phyloP scores from a whole-genome alignment of 1,284 basidiomycete species.

The Erythrobasidium hasegawianum region DNA sequence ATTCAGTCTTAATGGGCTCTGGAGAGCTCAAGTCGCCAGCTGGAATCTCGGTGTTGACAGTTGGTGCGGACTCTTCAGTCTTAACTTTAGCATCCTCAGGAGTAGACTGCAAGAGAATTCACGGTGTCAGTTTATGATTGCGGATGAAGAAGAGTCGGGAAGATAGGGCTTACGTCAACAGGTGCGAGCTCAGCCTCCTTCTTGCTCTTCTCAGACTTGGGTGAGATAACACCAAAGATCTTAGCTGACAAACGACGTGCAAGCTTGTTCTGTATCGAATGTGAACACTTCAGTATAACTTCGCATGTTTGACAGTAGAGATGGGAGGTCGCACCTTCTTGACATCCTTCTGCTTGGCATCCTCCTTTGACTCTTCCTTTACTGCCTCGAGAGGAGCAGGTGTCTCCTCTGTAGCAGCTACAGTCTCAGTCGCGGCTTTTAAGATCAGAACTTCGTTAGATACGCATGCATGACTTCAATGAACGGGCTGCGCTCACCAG shows the following conservation, averaged over 20 bases:
- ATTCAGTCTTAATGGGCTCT: slow-evolving; percentile 9
- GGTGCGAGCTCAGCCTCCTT: slow-evolving; percentile 12
- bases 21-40: slow-evolving; percentile 25
- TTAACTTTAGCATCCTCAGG: slow-evolving; percentile 5
- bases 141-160: too few relatives aligned
- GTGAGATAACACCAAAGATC: slow-evolving; percentile 36
- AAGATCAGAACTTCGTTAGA: background rate
- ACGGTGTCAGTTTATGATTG: too few relatives aligned
- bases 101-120: too few relatives aligned
- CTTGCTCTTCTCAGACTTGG: slow-evolving; percentile 40
- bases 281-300: too few relatives aligned
- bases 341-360: slow-evolving; percentile 35
- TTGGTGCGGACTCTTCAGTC: slow-evolving; percentile 32
- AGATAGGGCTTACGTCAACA: slow-evolving; percentile 3
- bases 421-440: background rate
- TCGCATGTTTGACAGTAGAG: too few relatives aligned
- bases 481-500: too few relatives aligned
- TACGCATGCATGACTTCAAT: too few relatives aligned
- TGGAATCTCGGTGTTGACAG: slow-evolving; percentile 37
- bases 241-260: slow-evolving; percentile 40
- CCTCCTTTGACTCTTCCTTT: slow-evolving; percentile 36
- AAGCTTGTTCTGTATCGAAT: slow-evolving; percentile 38
- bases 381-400: slow-evolving; percentile 2
- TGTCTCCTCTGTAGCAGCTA: slow-evolving; percentile 15
- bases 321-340: slow-evolving; percentile 23